Percentiles rank a stretch among this genome's conserved stretches.
These are phyloP conservation scores for Pseudocercospora cruenta DNA, from an alignment of 2,329 filamentous ascomycete species.

Conservation along the genomic window DNA sequence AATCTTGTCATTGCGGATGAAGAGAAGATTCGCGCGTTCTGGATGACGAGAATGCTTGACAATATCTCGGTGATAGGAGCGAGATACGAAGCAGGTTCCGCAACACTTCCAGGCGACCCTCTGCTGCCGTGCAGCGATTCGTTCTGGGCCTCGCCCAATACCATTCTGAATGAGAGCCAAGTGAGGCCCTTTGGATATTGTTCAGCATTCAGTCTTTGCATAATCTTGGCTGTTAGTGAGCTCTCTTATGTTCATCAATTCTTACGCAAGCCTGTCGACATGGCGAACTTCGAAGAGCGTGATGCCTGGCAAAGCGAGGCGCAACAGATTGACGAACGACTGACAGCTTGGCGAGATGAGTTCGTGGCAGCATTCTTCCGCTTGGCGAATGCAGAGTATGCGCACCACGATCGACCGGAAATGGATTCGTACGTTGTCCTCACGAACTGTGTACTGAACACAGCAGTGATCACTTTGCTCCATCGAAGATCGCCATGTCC, in stretches of 20 bases:
- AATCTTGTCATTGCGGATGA: constrained; percentile 40
- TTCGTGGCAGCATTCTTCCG: constrained; percentile 29
- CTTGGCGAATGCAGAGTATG: constrained; percentile 19
- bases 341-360: constrained; percentile 32
- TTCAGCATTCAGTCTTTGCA: constrained; percentile 34
- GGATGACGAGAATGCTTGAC: constrained; percentile 45
- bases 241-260: constrained; percentile 35
- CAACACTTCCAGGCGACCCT: constrained; percentile 34
- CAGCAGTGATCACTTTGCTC: constrained; percentile 34
- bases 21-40: constrained; percentile 43
- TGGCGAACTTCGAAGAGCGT: constrained; percentile 30
- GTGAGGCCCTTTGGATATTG: constrained; percentile 22
- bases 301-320: constrained; percentile 33
- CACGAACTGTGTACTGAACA: constrained; percentile 33
- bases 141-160: constrained; percentile 34
- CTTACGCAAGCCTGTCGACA: constrained; percentile 34
- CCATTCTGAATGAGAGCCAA: constrained; percentile 21
- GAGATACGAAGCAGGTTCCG: constrained; percentile 23
- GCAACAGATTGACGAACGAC: constrained; percentile 31
- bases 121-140: constrained; percentile 36
- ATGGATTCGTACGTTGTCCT: constrained; percentile 34
- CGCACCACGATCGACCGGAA: constrained; percentile 27
- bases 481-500: constrained; percentile 31
- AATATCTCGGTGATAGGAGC: constrained; percentile 40
- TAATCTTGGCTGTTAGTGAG: constrained; percentile 34